Evolutionary conservation across 164 flowering plant species (phyloP), one percentile per base, ranked within the genome.

Genomic region (Litsea cubeba): DNA sequence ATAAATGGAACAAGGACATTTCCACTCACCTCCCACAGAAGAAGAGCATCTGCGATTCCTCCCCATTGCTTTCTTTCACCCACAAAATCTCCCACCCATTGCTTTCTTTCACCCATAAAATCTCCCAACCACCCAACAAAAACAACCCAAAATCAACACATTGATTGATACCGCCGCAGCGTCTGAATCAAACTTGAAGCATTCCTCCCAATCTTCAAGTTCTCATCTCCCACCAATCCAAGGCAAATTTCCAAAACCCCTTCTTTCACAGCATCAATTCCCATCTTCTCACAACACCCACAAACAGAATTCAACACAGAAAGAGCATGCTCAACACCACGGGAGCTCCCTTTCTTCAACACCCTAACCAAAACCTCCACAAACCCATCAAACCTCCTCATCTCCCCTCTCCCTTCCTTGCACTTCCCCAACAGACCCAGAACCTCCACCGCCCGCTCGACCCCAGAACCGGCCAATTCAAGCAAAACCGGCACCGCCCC

Each of bases 371-470:
- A 80, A 78, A 92, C 77, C 62, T 69, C 23, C 22, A 91, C 80
- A 64, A 80, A 82, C 18, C 87, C 93, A 73, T 75, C 60, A 72
- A 78, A 73, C 60, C 75, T 87, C 69, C 75, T 77, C 89, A 96
- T 92, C 79, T 87, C 91, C 18, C 90, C 90, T 74, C 97, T 87
- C 18, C 97, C 99, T 75, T 87, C 90, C 60, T 73, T 82, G 70
- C 96, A 91, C 75, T 92, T 94, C 0, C 83, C 92, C 83, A 96
- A 73, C 69, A 91, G 69, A 20, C 89, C 88, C 79, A 94, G 71
- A 26, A 94, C 97, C 74, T 91, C 97, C 1, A 91, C 88, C 0
- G 95, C 95, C 78, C 99, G 80, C 69, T 96, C 97, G 14, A 92
- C 76, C 30, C 97, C 98, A 6, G 81, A 76, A 60, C 79, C 83